These are phyloP conservation scores for Diaporthe ampelina DNA, from an alignment of 2,329 filamentous ascomycete genomes.

Conservation along the genomic window DNA sequence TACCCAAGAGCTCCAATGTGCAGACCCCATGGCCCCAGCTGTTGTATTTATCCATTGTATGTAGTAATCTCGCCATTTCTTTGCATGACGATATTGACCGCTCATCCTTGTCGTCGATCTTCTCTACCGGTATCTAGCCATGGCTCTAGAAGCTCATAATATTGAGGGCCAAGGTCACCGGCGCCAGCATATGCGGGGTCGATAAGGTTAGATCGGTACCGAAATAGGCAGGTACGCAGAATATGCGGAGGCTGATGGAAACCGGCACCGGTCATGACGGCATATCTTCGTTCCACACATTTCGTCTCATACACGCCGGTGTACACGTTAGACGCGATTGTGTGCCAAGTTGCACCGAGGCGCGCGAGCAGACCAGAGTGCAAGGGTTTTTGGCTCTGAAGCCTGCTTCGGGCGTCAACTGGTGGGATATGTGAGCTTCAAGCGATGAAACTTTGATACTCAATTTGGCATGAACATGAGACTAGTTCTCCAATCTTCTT, in stretches of 20 bases:
- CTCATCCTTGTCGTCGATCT: conserved; percentile 28
- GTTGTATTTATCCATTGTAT: conserved; percentile 1
- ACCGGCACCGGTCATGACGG: conserved; percentile 9
- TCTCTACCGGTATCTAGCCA: conserved; percentile 21
- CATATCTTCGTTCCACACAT: background rate
- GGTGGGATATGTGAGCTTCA: background rate
- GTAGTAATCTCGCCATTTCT: background rate
- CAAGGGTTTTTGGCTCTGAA: too few relatives aligned
- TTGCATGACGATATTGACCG: conserved; percentile 25
- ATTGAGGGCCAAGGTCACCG: conserved; percentile 19
- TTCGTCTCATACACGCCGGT: background rate
- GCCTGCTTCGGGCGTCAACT: too few relatives aligned
- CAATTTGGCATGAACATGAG: background rate
- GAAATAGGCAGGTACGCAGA: conserved; percentile 21
- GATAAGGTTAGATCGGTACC: conserved; percentile 21
- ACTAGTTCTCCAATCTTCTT: too few relatives aligned
- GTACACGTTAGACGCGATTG: background rate
- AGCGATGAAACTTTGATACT: background rate
- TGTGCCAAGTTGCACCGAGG: background rate
- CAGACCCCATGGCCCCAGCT: too few relatives aligned
- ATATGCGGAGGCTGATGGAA: background rate
- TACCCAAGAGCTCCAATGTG: too few relatives aligned
- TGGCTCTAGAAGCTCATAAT: conserved; percentile 10
- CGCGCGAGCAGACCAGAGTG: background rate
- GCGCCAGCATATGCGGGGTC: conserved; percentile 22